Conservation (phyloP, 2,329 filamentous ascomycete genomes). For the Sporothrix brasiliensis region DNA sequence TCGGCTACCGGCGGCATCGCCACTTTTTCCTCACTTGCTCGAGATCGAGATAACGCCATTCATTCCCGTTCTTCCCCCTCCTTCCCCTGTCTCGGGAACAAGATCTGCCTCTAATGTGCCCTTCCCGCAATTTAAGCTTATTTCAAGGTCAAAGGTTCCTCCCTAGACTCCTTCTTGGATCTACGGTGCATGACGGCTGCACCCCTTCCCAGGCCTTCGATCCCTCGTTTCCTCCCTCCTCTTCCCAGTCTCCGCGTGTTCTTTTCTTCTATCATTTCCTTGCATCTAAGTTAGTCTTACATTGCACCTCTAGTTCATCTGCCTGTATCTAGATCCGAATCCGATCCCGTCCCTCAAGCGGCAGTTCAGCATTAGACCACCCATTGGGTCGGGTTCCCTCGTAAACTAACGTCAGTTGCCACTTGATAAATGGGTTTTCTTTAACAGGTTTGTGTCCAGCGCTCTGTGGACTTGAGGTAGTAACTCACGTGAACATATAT, state of each 20-base stretch:
- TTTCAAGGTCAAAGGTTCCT: slow-evolving; percentile 1
- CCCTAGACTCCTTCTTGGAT: not conserved
- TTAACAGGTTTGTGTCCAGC: not conserved
- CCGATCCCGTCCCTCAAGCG: not conserved
- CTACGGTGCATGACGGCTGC: not conserved
- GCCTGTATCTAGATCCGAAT: not conserved
- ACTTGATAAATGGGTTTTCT: not conserved
- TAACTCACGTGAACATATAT: no score
- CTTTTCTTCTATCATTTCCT: not conserved
- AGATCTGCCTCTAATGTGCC: slow-evolving; percentile 3
- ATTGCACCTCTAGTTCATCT: not conserved
- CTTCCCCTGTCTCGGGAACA: not conserved
- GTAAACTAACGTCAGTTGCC: not conserved
- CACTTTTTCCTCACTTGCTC: not conserved
- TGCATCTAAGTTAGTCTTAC: not conserved
- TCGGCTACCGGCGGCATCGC: slow-evolving; percentile 21
- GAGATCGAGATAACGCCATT: slow-evolving; percentile 13
- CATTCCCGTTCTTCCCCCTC: not conserved
- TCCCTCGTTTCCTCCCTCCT: not conserved
- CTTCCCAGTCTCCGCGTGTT: not conserved
- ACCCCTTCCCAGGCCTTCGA: not conserved
- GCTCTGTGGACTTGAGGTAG: no score
- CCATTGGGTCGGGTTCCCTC: not conserved
- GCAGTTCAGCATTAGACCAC: not conserved
- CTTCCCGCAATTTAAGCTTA: slow-evolving; percentile 19